Percentiles rank a stretch among this genome's conserved stretches.
Evolutionary conservation across 2,329 filamentous ascomycete genomes (phyloP).

Genomic region (Ceratocystis smalleyi): DNA sequence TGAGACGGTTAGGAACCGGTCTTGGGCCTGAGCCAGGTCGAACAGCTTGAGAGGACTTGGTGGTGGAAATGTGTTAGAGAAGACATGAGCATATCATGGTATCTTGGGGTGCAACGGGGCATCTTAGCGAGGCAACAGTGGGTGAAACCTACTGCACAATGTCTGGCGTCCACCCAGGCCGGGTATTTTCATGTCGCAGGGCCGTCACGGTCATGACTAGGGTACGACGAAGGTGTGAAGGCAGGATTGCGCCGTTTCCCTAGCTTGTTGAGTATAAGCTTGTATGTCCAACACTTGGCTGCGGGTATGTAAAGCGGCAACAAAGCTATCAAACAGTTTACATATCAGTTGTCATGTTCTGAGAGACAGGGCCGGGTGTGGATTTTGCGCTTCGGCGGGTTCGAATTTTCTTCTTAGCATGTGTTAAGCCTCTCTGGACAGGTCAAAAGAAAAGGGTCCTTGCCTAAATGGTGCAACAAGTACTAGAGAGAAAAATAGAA

Average conservation of each 20-base stretch:
- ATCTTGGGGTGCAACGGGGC: not conserved
- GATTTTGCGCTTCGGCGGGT: not conserved
- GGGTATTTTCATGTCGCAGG: not conserved
- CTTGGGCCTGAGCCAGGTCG: conserved; percentile 35
- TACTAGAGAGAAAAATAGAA: not conserved
- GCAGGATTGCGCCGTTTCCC: not conserved
- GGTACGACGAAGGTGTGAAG: not conserved
- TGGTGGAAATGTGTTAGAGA: not conserved
- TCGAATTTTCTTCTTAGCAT: not conserved
- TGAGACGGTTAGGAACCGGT: conserved; percentile 40
- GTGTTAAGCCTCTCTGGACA: not conserved
- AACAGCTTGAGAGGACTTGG: conserved; percentile 44
- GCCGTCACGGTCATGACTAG: conserved; percentile 4
- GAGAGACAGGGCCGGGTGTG: not conserved
- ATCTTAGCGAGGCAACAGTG: not conserved
- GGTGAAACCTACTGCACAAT: conserved; percentile 14
- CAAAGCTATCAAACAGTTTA: too few species aligned
- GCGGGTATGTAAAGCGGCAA: too few species aligned
- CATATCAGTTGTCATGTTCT: too few species aligned
- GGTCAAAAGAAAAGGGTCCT: not conserved
- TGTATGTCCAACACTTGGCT: too few species aligned
- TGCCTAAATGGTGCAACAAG: not conserved
- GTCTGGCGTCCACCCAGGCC: conserved; percentile 8
- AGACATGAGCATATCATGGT: not conserved
- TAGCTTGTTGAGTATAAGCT: not conserved